These are phyloP conservation scores for Coniochaeta sp. DNA, from an alignment of 2,329 filamentous ascomycete genomes.

Conservation along the genomic window DNA sequence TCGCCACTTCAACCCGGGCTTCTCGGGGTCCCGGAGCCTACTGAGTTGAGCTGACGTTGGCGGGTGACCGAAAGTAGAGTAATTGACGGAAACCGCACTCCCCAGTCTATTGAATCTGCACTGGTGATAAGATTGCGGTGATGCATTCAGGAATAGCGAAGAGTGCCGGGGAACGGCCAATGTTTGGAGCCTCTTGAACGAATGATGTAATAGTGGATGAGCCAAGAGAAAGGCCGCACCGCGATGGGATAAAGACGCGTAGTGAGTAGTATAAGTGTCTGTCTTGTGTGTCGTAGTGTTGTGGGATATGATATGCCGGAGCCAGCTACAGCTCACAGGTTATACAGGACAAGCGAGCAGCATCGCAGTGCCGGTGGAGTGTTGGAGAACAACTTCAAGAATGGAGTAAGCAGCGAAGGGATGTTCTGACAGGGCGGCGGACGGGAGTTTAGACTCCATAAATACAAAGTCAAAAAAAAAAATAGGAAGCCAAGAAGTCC, in stretches of 20 bases:
- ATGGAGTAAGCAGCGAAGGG: background rate
- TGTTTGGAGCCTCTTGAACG: background rate
- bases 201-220: background rate
- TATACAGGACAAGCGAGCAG: background rate
- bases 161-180: background rate
- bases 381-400: background rate
- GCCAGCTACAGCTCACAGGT: background rate
- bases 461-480: background rate
- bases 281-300: background rate
- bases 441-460: background rate
- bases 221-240: background rate
- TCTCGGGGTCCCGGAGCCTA: background rate
- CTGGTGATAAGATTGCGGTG: background rate
- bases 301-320: background rate
- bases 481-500: background rate
- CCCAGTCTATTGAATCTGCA: background rate
- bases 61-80: background rate
- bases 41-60: background rate
- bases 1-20: background rate
- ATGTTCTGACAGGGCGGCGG: background rate
- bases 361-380: background rate
- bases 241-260: background rate
- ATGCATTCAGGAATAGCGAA: background rate
- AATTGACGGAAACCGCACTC: background rate
- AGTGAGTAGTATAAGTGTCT: too few species aligned